These are phyloP conservation scores for Linnemannia exigua DNA, from an alignment of 192 early-diverging fungal species.

Conservation along the genomic window DNA sequence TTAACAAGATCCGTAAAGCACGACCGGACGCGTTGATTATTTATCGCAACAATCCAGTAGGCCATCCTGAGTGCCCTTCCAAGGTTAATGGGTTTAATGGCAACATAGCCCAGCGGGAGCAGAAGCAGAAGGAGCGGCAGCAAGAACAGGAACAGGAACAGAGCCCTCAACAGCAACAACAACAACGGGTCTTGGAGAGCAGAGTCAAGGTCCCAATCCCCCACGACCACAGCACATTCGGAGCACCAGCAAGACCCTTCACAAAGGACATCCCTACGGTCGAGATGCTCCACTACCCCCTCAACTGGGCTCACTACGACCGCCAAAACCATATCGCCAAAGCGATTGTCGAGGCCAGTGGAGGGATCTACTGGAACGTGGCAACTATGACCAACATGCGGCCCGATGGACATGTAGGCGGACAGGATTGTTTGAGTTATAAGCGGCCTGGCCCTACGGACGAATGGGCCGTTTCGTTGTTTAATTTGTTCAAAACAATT, in stretches of 20 bases:
- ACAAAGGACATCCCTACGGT: conserved; percentile 28
- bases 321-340: conserved; percentile 67
- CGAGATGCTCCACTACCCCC: conserved; percentile 43
- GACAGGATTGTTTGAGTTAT: conserved; percentile 68
- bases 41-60: conserved; percentile 63
- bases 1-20: conserved; percentile 53
- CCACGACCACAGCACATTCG: conserved; percentile 14
- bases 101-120: conserved; percentile 1
- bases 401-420: conserved; percentile 70
- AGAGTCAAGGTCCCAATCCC: neutral
- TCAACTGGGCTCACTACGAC: conserved; percentile 56
- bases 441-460: conserved; percentile 70
- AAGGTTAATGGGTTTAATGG: conserved; percentile 40
- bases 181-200: neutral
- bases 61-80: conserved; percentile 51
- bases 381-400: conserved; percentile 61
- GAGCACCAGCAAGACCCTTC: conserved; percentile 47
- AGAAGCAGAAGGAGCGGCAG: neutral
- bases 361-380: conserved; percentile 67
- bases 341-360: conserved; percentile 61
- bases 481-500: conserved; percentile 47
- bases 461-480: conserved; percentile 60
- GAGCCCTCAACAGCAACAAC: neutral
- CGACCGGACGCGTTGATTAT: conserved; percentile 61
- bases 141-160: neutral